phyloP scores from a whole-genome alignment of 305 asterid genomes.

The Stenogyne calaminthoides region DNA sequence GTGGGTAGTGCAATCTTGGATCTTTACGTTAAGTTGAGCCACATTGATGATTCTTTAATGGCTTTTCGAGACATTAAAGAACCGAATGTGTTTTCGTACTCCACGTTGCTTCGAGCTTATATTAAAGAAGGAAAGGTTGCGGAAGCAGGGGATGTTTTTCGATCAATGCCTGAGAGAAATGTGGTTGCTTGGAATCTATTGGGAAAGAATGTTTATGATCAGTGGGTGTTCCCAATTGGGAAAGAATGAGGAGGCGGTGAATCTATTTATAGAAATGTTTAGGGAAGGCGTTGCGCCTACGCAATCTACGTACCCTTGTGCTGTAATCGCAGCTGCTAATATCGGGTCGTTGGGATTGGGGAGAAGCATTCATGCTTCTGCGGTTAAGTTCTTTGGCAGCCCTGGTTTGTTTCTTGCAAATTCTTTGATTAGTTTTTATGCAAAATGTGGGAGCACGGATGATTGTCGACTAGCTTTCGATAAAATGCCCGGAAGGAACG shows the following conservation, averaged over 20 bases:
- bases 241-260: constrained; percentile 67
- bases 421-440: constrained; percentile 67
- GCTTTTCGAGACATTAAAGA: constrained; percentile 52
- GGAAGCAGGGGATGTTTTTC: constrained; percentile 55
- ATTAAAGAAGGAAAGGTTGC: constrained; percentile 52
- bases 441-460: constrained; percentile 76
- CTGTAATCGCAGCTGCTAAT: constrained; percentile 67
- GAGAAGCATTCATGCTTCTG: constrained; percentile 73
- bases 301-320: constrained; percentile 57
- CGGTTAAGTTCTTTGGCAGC: constrained; percentile 67
- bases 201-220: too few relatives aligned
- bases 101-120: constrained; percentile 65
- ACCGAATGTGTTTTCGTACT: constrained; percentile 76
- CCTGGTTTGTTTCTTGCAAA: constrained; percentile 52
- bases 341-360: constrained; percentile 74
- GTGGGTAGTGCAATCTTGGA: constrained; percentile 69
- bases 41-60: constrained; percentile 40
- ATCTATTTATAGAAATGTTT: constrained; percentile 61
- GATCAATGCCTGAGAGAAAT: constrained; percentile 64
- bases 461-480: constrained; percentile 49
- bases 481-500: constrained; percentile 40
- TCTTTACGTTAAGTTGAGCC: constrained; percentile 61
- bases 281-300: constrained; percentile 60
- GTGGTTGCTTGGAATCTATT: constrained; percentile 73
- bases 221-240: constrained; percentile 71